Conservation (phyloP, 2,329 filamentous ascomycete species). For the Phialocephala sp. region DNA sequence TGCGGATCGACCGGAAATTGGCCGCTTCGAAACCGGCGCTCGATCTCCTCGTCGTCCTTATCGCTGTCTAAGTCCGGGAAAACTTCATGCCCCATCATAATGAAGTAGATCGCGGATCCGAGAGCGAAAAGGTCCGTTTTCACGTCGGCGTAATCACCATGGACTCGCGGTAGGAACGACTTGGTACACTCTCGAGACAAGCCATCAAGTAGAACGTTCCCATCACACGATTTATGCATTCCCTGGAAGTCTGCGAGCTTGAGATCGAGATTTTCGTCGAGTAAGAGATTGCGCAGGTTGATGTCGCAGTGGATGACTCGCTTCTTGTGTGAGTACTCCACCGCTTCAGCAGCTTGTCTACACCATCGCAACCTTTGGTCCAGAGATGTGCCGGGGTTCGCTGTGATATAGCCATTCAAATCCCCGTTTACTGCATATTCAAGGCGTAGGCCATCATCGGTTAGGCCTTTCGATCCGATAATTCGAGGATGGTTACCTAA, state of each 20-base stretch:
- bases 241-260: constrained; percentile 31
- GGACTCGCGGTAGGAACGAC: constrained; percentile 34
- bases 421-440: constrained; percentile 14
- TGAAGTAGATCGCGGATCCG: constrained; percentile 36
- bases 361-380: constrained; percentile 7
- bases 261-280: constrained; percentile 24
- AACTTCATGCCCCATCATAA: constrained; percentile 28
- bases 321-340: constrained; percentile 6
- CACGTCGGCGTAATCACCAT: constrained; percentile 26
- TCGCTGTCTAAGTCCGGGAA: constrained; percentile 33
- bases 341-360: constrained; percentile 19
- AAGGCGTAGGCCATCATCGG: constrained; percentile 9
- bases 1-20: background rate
- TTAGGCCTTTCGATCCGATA: constrained; percentile 13
- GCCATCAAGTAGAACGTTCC: constrained; percentile 14
- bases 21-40: background rate
- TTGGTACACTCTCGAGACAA: constrained; percentile 30
- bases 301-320: constrained; percentile 18
- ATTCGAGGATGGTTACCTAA: constrained; percentile 10
- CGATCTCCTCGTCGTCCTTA: constrained; percentile 33
- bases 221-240: constrained; percentile 18
- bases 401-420: no score
- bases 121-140: constrained; percentile 39
- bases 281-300: constrained; percentile 17
- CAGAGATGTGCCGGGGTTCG: no score